Evolutionary conservation across 495 filamentous ascomycete genomes (phyloP).

Genomic region (Penicillium samsonianum): DNA sequence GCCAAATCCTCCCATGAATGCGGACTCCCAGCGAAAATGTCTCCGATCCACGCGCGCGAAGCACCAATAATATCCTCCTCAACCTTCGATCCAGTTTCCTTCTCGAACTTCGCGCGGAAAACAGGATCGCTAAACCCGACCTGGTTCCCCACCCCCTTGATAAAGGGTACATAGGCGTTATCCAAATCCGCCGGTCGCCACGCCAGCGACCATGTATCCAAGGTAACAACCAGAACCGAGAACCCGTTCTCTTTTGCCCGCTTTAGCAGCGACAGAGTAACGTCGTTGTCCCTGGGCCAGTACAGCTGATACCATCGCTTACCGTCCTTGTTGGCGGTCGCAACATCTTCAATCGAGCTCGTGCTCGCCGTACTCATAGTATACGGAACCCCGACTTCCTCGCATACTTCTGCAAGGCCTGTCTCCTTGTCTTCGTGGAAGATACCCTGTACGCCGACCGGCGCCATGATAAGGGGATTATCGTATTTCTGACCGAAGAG

Average conservation of each 20-base stretch:
- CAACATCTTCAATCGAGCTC: conserved; percentile 57
- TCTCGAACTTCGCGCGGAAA: conserved; percentile 56
- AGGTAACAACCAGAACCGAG: conserved; percentile 47
- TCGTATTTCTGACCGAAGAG: conserved; percentile 58
- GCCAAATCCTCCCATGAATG: conserved; percentile 62
- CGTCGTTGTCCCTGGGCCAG: conserved; percentile 59
- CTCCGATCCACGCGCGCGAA: conserved; percentile 49
- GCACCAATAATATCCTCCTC: conserved; percentile 53
- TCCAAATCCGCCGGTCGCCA: conserved; percentile 67
- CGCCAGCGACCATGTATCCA: conserved; percentile 46
- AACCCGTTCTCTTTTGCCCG: conserved; percentile 57
- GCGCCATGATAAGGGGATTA: conserved; percentile 57
- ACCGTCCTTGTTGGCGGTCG: conserved; percentile 39
- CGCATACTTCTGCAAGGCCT: conserved; percentile 54
- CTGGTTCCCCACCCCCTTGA: conserved; percentile 46
- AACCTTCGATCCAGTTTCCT: conserved; percentile 44
- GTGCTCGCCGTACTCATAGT: conserved; percentile 58
- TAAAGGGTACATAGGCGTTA: conserved; percentile 56
- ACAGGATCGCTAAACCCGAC: conserved; percentile 59
- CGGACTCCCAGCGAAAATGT: conserved; percentile 51
- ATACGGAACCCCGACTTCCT: conserved; percentile 55
- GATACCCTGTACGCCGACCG: conserved; percentile 59
- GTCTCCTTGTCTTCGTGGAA: conserved; percentile 59
- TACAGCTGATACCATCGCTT: conserved; percentile 69
- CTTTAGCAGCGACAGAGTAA: conserved; percentile 61